Evolutionary conservation across 2,329 filamentous ascomycete genomes (phyloP).

Genomic region (Aplosporella prunicola): DNA sequence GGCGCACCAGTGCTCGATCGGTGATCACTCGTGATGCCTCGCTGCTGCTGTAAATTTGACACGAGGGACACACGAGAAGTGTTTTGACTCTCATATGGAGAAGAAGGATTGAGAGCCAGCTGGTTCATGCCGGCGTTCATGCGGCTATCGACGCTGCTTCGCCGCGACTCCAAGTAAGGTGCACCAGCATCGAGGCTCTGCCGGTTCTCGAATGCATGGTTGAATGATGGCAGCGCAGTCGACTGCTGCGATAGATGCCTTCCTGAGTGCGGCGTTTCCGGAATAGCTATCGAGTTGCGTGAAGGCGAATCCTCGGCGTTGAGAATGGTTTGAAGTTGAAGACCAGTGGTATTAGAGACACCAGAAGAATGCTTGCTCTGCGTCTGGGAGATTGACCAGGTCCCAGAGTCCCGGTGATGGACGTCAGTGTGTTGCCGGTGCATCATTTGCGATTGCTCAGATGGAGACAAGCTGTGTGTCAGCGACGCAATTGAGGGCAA

Average conservation of each 20-base stretch:
- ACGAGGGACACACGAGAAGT: slow-evolving; percentile 68
- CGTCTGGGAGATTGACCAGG: slow-evolving; percentile 51
- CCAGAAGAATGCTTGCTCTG: slow-evolving; percentile 41
- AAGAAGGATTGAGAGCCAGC: slow-evolving; percentile 56
- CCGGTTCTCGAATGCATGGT: slow-evolving; percentile 42
- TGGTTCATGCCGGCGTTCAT: slow-evolving; percentile 64
- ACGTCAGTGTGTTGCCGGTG: slow-evolving; percentile 30
- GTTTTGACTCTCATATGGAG: slow-evolving; percentile 68
- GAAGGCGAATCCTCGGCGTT: slow-evolving; percentile 42
- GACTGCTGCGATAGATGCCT: slow-evolving; percentile 26
- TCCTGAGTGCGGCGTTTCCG: slow-evolving; percentile 34
- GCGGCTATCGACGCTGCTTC: slow-evolving; percentile 72
- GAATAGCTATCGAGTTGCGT: slow-evolving; percentile 29
- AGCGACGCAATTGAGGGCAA: slow-evolving; percentile 30
- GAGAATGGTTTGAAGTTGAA: slow-evolving; percentile 42
- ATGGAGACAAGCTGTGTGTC: slow-evolving; percentile 22
- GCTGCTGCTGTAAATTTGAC: slow-evolving; percentile 57
- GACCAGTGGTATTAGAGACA: slow-evolving; percentile 35
- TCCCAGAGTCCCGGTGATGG: slow-evolving; percentile 50
- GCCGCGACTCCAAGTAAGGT: slow-evolving; percentile 49
- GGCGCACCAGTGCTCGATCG: slow-evolving; percentile 37
- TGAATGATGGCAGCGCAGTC: slow-evolving; percentile 46
- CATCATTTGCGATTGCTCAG: slow-evolving; percentile 25
- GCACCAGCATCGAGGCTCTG: slow-evolving; percentile 40
- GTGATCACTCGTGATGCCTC: slow-evolving; percentile 29